phyloP scores from a whole-genome alignment of 495 filamentous ascomycete species.

The Neurospora cerealis region DNA sequence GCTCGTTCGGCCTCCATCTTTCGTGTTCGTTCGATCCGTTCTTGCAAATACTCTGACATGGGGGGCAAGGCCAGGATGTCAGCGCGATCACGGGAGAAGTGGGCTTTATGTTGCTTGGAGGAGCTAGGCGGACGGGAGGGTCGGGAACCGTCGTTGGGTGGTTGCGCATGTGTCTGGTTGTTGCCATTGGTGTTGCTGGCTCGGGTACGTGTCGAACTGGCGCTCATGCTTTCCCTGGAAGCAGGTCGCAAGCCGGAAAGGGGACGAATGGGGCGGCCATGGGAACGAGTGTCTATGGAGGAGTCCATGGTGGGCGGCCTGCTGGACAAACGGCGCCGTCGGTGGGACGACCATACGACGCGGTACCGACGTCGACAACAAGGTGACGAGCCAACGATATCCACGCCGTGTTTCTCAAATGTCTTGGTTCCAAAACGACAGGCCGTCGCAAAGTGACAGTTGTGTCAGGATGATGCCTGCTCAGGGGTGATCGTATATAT shows the following conservation, averaged over 20 bases:
- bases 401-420: not conserved
- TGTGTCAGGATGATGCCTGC: not conserved
- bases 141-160: constrained; percentile 13
- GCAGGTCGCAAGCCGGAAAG: constrained; percentile 22
- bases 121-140: constrained; percentile 3
- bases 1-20: constrained; percentile 35
- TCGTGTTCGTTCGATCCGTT: constrained; percentile 39
- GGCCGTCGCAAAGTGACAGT: not conserved
- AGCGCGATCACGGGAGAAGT: constrained; percentile 22
- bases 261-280: constrained; percentile 18
- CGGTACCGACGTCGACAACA: not conserved
- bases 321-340: constrained; percentile 5
- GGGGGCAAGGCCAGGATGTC: constrained; percentile 19
- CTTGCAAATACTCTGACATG: constrained; percentile 39
- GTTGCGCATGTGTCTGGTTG: constrained; percentile 13
- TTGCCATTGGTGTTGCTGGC: constrained; percentile 30
- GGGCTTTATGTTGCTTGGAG: constrained; percentile 16
- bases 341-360: constrained; percentile 7
- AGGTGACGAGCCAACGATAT: not conserved
- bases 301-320: constrained; percentile 16
- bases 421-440: not conserved
- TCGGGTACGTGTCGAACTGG: constrained; percentile 27
- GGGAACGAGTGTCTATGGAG: constrained; percentile 4
- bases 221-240: constrained; percentile 28
- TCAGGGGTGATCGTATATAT: not conserved